Conservation (phyloP, 176 grass and related monocot genomes). For the Zoysia japonica region DNA sequence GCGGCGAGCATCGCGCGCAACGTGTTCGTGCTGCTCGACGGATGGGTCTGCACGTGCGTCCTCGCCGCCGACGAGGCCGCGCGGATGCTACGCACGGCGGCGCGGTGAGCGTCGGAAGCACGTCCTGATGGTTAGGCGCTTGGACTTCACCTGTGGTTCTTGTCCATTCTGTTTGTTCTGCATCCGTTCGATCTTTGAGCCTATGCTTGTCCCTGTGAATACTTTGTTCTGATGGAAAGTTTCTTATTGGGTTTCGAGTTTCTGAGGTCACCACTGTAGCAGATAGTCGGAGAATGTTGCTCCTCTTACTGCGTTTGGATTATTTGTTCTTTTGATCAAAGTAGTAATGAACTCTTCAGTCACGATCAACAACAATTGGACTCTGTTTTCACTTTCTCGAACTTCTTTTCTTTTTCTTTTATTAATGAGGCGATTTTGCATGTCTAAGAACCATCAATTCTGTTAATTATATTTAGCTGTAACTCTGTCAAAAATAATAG, state of each 20-base stretch:
- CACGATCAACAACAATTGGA: background rate
- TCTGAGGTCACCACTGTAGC: background rate
- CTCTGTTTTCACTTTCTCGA: background rate
- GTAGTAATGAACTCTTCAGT: background rate
- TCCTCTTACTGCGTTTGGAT: background rate
- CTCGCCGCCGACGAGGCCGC: conserved; percentile 50
- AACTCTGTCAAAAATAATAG: too few relatives aligned
- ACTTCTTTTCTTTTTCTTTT: too few relatives aligned
- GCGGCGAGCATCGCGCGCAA: conserved; percentile 32
- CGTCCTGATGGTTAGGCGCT: background rate
- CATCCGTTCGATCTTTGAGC: too few relatives aligned
- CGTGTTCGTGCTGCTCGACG: conserved; percentile 42
- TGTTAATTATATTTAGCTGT: too few relatives aligned
- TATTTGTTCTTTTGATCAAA: background rate
- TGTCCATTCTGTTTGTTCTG: background rate
- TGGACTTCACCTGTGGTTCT: background rate
- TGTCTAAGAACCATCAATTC: too few relatives aligned
- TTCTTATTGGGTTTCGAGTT: too few relatives aligned
- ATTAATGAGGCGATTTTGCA: too few relatives aligned
- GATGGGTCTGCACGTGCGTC: conserved; percentile 42
- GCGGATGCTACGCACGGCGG: conserved; percentile 24
- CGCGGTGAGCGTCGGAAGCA: background rate
- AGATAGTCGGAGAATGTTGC: background rate
- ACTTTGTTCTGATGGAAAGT: too few relatives aligned
- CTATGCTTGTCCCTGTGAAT: too few relatives aligned